Conservation (phyloP, 768 basidiomycete genomes). For the Leucocoprinus sp. region DNA sequence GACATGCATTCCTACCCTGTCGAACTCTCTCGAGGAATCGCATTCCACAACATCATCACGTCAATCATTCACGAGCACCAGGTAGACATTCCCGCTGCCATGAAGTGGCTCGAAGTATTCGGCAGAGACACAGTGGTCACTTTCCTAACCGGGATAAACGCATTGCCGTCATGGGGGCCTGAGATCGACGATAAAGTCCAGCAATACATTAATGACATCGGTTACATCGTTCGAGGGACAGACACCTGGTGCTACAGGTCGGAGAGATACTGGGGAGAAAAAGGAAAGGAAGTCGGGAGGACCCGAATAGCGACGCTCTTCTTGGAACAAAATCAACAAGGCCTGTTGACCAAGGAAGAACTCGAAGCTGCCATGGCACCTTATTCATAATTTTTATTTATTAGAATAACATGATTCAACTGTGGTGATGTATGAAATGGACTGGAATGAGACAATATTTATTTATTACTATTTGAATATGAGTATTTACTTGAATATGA, state of each 20-base stretch:
- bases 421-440: too few relatives aligned
- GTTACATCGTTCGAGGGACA: slow-evolving; percentile 11
- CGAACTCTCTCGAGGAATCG: slow-evolving; percentile 14
- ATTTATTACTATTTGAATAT: too few relatives aligned
- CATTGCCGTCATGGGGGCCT: slow-evolving; percentile 13
- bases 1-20: slow-evolving; percentile 18
- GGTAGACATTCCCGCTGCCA: slow-evolving; percentile 12
- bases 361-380: too few relatives aligned
- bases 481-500: too few relatives aligned
- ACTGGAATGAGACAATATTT: too few relatives aligned
- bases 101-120: slow-evolving; percentile 13
- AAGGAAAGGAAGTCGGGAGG: slow-evolving; percentile 15
- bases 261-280: slow-evolving; percentile 14
- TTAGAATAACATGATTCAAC: too few relatives aligned
- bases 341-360: slow-evolving; percentile 4
- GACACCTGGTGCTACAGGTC: slow-evolving; percentile 11
- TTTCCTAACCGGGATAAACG: slow-evolving; percentile 6
- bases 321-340: slow-evolving; percentile 5
- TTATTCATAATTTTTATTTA: too few relatives aligned
- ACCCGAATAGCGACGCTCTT: slow-evolving; percentile 16
- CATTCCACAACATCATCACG: slow-evolving; percentile 17
- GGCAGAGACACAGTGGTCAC: background rate
- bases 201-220: slow-evolving; percentile 11
- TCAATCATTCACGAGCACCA: slow-evolving; percentile 14
- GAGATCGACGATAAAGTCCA: slow-evolving; percentile 11